phyloP scores from a whole-genome alignment of 2,329 filamentous ascomycete species.

The Aspergillus aculeatinus region DNA sequence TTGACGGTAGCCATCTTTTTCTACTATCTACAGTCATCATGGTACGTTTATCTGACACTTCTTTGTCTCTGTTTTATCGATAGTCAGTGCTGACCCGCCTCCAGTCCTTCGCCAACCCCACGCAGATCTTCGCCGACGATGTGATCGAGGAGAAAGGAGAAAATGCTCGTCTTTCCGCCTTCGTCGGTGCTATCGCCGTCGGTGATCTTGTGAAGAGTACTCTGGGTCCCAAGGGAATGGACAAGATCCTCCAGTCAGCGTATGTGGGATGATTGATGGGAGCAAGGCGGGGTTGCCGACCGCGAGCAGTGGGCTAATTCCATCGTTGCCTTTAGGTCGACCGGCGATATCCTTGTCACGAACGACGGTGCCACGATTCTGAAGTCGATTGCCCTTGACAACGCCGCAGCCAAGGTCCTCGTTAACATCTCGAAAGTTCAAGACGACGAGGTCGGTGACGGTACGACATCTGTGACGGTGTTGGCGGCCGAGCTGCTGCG shows the following conservation, averaged over 20 bases:
- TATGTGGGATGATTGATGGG: conserved; percentile 51
- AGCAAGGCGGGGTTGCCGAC: conserved; percentile 16
- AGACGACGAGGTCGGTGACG: conserved; percentile 97
- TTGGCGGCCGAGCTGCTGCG: conserved; percentile 91
- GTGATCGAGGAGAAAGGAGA: conserved; percentile 98
- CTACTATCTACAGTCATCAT: conserved; percentile 26
- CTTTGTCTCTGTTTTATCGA: conserved; percentile 5
- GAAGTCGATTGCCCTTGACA: conserved; percentile 97
- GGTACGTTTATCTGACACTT: conserved; percentile 20
- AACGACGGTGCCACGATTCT: conserved; percentile 98
- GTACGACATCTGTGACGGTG: conserved; percentile 96
- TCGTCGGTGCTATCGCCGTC: conserved; percentile 96
- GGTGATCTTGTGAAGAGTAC: conserved; percentile 98
- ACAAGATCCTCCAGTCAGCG: conserved; percentile 96
- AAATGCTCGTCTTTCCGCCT: conserved; percentile 97
- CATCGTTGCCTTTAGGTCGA: conserved; percentile 61
- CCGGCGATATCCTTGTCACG: conserved; percentile 95
- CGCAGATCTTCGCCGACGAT: conserved; percentile 96
- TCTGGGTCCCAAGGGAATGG: conserved; percentile 96
- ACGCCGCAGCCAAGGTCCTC: conserved; percentile 94
- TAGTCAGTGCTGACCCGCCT: conserved; percentile 14
- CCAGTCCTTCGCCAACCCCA: conserved; percentile 65
- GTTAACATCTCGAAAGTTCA: conserved; percentile 99
- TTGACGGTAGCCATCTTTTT: conserved; percentile 19
- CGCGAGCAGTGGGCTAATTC: conserved; percentile 16